Base-by-base conservation (phyloP, 129 eudicot species). In the Saposhnikovia divaricata region DNA sequence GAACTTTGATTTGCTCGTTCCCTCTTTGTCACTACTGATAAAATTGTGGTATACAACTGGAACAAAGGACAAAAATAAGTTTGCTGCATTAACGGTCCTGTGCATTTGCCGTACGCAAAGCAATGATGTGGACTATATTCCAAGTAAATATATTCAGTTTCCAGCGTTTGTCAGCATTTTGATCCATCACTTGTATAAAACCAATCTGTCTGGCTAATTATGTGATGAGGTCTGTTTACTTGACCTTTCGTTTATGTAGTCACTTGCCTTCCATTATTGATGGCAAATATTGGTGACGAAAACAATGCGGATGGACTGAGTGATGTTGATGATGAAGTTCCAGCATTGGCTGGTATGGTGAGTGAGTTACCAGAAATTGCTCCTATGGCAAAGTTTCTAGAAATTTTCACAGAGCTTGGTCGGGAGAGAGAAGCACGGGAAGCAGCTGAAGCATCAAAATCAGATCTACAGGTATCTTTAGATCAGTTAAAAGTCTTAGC, bases 301-400 rank as follows among this genome's bases (percentile, higher is more conserved):
- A 89, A 86, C 12, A 82, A 88, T 77, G 89, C 85, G 75, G 87
- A 85, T 77, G 90, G 88, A 13, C 86, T 92, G 78, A 90, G 96
- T 88, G 98, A 95, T 73, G 89, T 92, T 15, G 72, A 66, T 19
- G 97, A 92, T 4, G 85, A 84, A 70, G 88, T 80, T 85, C 89
- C 78, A 48, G 81, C 66, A n/a, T 87, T 91, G 37, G 66, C 82
- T 47, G 82, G 66, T 23, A 23, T 57, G 65, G 65, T 1, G 66
- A 23, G 2, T 7, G 66, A 23, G 28, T 57, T 82, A 5, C 25
- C 92, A 16, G 93, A 87, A 13, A 79, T 83, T 78, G 81, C 84
- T 43, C 82, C 97, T 12, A 80, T 76, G 2, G 96, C 90, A 80
- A 87, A 85, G 34, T 87, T 87, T 76, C 81, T 83, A 46, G 93